phyloP scores from a whole-genome alignment of 352 stramenopile species.

The Phytopythium litorale region DNA sequence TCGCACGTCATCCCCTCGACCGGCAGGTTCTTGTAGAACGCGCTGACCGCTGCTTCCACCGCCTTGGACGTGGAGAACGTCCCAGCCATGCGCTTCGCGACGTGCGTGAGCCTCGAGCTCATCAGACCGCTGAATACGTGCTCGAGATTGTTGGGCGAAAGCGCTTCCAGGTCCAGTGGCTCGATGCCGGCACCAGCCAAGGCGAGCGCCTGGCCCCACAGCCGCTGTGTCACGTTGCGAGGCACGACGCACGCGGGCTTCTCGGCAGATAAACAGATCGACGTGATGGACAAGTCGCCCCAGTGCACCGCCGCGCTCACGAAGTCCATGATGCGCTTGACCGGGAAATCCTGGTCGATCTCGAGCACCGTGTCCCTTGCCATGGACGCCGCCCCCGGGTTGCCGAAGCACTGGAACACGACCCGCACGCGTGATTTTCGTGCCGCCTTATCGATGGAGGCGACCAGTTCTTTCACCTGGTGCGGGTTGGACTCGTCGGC shows the following conservation, averaged over 20 bases:
- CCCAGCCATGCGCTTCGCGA: slow-evolving; percentile 31
- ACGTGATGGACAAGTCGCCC: slow-evolving; percentile 54
- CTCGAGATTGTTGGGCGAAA: slow-evolving; percentile 30
- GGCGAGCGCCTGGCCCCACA: slow-evolving; percentile 56
- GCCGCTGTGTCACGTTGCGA: slow-evolving; percentile 28
- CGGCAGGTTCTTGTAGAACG: slow-evolving; percentile 65
- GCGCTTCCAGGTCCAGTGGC: slow-evolving; percentile 36
- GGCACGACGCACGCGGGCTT: slow-evolving; percentile 52
- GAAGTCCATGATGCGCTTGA: slow-evolving; percentile 32
- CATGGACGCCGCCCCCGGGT: slow-evolving; percentile 15
- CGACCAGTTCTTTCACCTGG: slow-evolving; percentile 29
- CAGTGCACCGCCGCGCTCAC: slow-evolving; percentile 45
- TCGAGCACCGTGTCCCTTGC: slow-evolving; percentile 40
- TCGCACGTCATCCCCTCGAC: slow-evolving; percentile 69
- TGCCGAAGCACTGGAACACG: slow-evolving; percentile 56
- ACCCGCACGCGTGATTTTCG: slow-evolving; percentile 31
- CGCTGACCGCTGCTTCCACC: slow-evolving; percentile 41
- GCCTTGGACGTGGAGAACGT: slow-evolving; percentile 38
- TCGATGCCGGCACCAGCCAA: slow-evolving; percentile 30
- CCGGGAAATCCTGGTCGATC: slow-evolving; percentile 33
- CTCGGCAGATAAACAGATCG: slow-evolving; percentile 34
- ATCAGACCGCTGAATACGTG: slow-evolving; percentile 39
- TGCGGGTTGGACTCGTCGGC: slow-evolving; percentile 42
- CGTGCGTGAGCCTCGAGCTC: slow-evolving; percentile 23
- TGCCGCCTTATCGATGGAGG: slow-evolving; percentile 39